phyloP scores from a whole-genome alignment of 1,284 basidiomycete genomes.

The Flammula alnicola region DNA sequence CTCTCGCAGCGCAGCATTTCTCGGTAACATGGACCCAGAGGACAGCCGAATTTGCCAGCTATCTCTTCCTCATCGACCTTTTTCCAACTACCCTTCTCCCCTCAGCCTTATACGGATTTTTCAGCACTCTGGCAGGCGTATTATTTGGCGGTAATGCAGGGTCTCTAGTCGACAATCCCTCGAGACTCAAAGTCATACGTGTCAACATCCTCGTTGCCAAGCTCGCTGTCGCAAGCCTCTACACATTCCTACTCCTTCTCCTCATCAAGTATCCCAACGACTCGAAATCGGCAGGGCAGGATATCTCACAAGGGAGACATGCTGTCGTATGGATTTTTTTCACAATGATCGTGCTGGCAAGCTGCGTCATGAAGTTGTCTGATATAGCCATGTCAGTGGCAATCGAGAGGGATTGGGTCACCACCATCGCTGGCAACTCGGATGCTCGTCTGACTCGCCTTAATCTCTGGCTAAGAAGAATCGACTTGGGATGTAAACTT shows the following conservation, averaged over 20 bases:
- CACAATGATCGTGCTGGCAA: constrained; percentile 44
- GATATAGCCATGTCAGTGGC: constrained; percentile 52
- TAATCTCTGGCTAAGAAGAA: constrained; percentile 50
- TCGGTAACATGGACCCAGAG: constrained; percentile 44
- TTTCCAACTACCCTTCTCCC: too few species aligned
- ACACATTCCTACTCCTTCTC: constrained; percentile 36
- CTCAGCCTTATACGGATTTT: constrained; percentile 48
- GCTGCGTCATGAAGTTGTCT: constrained; percentile 46
- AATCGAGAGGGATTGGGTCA: constrained; percentile 64
- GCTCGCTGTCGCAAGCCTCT: constrained; percentile 41
- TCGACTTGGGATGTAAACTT: constrained; percentile 58
- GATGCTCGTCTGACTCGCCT: constrained; percentile 36
- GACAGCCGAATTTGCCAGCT: constrained; percentile 50
- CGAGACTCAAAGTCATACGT: constrained; percentile 49
- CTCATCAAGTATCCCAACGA: constrained; percentile 23
- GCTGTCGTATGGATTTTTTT: constrained; percentile 22
- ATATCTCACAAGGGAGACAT: constrained; percentile 11
- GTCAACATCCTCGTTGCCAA: constrained; percentile 50
- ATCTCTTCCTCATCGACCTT: constrained; percentile 52
- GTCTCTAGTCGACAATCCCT: constrained; percentile 47
- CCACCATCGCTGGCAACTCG: constrained; percentile 29
- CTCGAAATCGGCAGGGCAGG: constrained; percentile 14
- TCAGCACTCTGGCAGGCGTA: constrained; percentile 33
- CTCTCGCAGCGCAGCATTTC: constrained; percentile 19
- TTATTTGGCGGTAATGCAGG: constrained; percentile 48